Evolutionary conservation across 768 basidiomycete species (phyloP).

Genomic region (Leccinellum rugosiceps): DNA sequence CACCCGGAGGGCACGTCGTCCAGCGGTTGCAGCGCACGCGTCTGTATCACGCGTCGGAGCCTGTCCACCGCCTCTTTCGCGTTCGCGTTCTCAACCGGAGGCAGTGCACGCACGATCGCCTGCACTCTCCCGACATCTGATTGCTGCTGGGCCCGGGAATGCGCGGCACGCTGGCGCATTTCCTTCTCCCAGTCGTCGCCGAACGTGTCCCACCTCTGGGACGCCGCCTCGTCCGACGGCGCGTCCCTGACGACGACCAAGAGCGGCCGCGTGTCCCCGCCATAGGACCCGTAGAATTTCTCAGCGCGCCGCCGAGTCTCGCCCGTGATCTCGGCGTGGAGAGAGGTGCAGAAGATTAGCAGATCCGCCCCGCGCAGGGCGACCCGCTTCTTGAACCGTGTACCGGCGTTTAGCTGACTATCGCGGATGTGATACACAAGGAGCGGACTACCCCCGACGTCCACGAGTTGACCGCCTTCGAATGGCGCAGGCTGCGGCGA

Average conservation of each 20-base stretch:
- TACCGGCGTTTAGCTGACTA: slow-evolving; percentile 18
- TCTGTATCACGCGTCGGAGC: slow-evolving; percentile 18
- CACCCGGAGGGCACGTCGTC: slow-evolving; percentile 19
- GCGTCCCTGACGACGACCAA: slow-evolving; percentile 25
- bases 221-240: slow-evolving; percentile 15
- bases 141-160: not conserved
- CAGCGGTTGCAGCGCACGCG: slow-evolving; percentile 22
- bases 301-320: slow-evolving; percentile 12
- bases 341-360: slow-evolving; percentile 21
- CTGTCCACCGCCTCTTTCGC: slow-evolving; percentile 2
- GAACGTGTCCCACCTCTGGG: slow-evolving; percentile 20
- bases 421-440: slow-evolving; percentile 21
- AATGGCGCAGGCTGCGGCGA: slow-evolving; percentile 13
- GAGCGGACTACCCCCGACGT: slow-evolving; percentile 13
- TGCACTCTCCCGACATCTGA: slow-evolving; percentile 7
- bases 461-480: slow-evolving; percentile 21
- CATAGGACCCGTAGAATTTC: slow-evolving; percentile 20
- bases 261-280: slow-evolving; percentile 26
- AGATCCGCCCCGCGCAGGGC: slow-evolving; percentile 24
- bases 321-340: not conserved
- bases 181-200: slow-evolving; percentile 7
- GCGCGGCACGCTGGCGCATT: not conserved
- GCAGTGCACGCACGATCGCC: slow-evolving; percentile 24
- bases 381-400: slow-evolving; percentile 25
- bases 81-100: slow-evolving; percentile 1